Base-by-base conservation (phyloP, 352 stramenopile genomes). In the Phytophthora vignae region DNA sequence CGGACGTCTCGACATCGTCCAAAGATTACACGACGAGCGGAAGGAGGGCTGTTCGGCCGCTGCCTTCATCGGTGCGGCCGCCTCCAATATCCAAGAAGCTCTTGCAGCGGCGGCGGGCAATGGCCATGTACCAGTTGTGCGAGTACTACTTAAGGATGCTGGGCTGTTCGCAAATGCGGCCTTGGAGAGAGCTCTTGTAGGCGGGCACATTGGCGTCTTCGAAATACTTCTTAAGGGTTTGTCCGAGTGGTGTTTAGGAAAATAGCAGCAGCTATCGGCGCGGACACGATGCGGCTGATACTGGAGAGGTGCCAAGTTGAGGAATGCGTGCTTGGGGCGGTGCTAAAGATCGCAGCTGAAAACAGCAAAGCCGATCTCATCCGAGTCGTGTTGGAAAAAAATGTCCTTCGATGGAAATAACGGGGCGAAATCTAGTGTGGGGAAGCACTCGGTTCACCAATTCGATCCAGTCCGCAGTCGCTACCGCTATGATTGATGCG, bases 1-100 rank as follows among this genome's bases (percentile, higher is more conserved):
- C 36, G 64, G 55, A 7, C 55, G 64, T 15, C 31, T 70, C 4
- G 55, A 46, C n/a, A 70, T 70, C 25, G 5, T 70, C 7, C 42
- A 54, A 3, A 59, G 9, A 38, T 46, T 70, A 10, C 61, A 68
- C 44, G 7, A 19, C 1, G 40, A 17, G 14, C 36, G 61, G n/a
- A n/a, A 5, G 15, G 61, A 68, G 44, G 61, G 52, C 14, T 68
- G 61, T 10, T 68, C 61, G 10, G 27, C 52, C 17, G 11, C n/a
- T 27, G 36, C 61, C 6, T 68, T 61, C 29, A 44, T 61, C 12
- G 61, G 50, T 21, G 61, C 61, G 17, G 50, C 61, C 1, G 29
- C 50, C 0, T 14, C 48, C 10, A 38, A 22, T 27, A 27, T 61
- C 27, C 12, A 50, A n/a, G 38, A 68, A 27, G 46, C 2, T 0